These are phyloP conservation scores for Penicillium pancosmium DNA, from an alignment of 495 filamentous ascomycete genomes.

Conservation along the genomic window DNA sequence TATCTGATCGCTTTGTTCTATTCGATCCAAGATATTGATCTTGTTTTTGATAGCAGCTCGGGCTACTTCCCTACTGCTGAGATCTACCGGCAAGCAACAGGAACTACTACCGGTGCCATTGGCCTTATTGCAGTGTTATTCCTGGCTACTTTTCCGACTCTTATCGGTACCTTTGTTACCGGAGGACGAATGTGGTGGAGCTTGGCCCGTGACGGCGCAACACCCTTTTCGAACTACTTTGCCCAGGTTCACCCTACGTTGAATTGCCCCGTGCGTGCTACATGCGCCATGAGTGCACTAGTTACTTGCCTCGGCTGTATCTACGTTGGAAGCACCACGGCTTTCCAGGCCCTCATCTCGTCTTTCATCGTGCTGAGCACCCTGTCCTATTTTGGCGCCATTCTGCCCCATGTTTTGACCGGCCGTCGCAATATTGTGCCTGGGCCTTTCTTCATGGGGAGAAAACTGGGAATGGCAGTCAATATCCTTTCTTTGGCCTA, in stretches of 20 bases:
- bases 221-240: slow-evolving; percentile 39
- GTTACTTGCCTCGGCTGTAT: slow-evolving; percentile 69
- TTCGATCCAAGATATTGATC: slow-evolving; percentile 63
- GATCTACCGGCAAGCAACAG: slow-evolving; percentile 78
- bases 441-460: slow-evolving; percentile 70
- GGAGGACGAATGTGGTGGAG: slow-evolving; percentile 77
- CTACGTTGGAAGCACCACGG: slow-evolving; percentile 68
- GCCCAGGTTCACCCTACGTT: slow-evolving; percentile 42
- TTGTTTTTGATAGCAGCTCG: slow-evolving; percentile 51
- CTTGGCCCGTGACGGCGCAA: slow-evolving; percentile 68
- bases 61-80: slow-evolving; percentile 69
- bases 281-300: slow-evolving; percentile 57
- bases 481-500: slow-evolving; percentile 59
- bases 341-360: slow-evolving; percentile 72
- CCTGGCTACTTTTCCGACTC: slow-evolving; percentile 58
- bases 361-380: slow-evolving; percentile 75
- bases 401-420: slow-evolving; percentile 67
- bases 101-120: slow-evolving; percentile 54
- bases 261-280: slow-evolving; percentile 63
- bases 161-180: slow-evolving; percentile 67
- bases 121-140: slow-evolving; percentile 60
- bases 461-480: slow-evolving; percentile 53
- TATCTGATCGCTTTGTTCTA: slow-evolving; percentile 54
- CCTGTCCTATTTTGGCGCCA: slow-evolving; percentile 70
- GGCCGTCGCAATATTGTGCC: slow-evolving; percentile 61